These are phyloP conservation scores for Fusarium gaditjirri DNA, from an alignment of 2,329 filamentous ascomycete genomes.

Conservation along the genomic window DNA sequence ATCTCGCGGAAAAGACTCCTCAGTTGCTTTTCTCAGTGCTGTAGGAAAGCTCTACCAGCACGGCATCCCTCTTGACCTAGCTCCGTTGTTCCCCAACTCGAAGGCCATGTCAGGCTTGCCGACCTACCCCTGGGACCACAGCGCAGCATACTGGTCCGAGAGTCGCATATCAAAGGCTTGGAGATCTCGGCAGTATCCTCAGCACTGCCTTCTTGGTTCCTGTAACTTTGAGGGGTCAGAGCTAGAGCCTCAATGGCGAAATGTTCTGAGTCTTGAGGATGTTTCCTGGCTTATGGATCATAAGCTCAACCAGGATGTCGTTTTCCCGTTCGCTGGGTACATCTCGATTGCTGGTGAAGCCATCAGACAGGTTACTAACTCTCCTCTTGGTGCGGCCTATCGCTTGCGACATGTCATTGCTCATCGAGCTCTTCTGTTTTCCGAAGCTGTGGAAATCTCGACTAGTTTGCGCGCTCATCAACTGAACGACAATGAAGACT, in stretches of 20 bases:
- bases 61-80: neutral
- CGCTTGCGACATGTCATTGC: conserved; percentile 9
- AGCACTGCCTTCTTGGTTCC: conserved; percentile 54
- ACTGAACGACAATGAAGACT: conserved; percentile 16
- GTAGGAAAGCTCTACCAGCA: conserved; percentile 8
- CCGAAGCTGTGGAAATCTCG: conserved; percentile 7
- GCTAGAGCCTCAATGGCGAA: conserved; percentile 43
- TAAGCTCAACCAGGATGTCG: conserved; percentile 35
- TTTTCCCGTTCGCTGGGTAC: conserved; percentile 40
- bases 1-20: neutral
- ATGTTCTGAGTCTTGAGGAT: conserved; percentile 39
- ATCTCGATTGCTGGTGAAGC: conserved; percentile 60
- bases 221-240: conserved; percentile 32
- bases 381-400: neutral
- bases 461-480: conserved; percentile 1
- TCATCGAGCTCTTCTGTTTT: neutral
- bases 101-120: conserved; percentile 45
- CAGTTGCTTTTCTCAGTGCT: neutral
- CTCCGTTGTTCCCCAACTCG: conserved; percentile 38
- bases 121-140: conserved; percentile 53
- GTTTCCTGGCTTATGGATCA: conserved; percentile 55
- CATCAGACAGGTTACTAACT: neutral
- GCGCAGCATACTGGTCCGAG: conserved; percentile 50
- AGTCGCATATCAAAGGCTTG: conserved; percentile 44
- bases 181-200: conserved; percentile 44